Evolutionary conservation across 208 protist species (phyloP).

Genomic region (Trypanosoma caninum): DNA sequence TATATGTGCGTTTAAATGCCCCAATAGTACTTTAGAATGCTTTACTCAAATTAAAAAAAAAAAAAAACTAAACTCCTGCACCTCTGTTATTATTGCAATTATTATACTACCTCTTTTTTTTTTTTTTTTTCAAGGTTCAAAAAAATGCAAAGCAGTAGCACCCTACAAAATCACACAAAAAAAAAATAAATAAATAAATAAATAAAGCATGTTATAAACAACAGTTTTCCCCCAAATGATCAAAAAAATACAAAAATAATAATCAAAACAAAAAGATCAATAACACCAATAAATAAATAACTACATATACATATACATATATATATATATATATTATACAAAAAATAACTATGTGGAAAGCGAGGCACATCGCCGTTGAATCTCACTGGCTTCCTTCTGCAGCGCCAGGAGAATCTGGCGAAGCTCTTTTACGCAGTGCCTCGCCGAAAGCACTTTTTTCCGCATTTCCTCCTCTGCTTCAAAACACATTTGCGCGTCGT

Average conservation of each 20-base stretch:
- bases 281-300: slow-evolving; percentile 1
- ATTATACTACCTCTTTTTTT: too few species aligned
- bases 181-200: slow-evolving; percentile 2
- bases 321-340: slow-evolving; percentile 8
- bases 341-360: slow-evolving; percentile 3
- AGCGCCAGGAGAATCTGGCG: slow-evolving; percentile 38
- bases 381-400: slow-evolving; percentile 31
- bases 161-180: background rate
- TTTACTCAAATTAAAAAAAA: background rate
- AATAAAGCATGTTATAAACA: too few species aligned
- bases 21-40: too few species aligned
- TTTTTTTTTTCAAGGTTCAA: background rate
- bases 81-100: background rate
- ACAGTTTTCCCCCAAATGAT: too few species aligned
- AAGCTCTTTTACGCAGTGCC: slow-evolving; percentile 28
- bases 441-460: slow-evolving; percentile 18
- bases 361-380: slow-evolving; percentile 28
- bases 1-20: too few species aligned
- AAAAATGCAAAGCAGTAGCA: background rate
- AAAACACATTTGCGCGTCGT: slow-evolving; percentile 24
- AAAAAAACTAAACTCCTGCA: background rate
- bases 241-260: too few species aligned
- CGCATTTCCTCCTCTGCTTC: slow-evolving; percentile 41
- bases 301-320: slow-evolving; percentile 9
- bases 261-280: too few species aligned